These are phyloP conservation scores for Pseudofabraea citricarpa DNA, from an alignment of 2,329 filamentous ascomycete species.

Conservation along the genomic window DNA sequence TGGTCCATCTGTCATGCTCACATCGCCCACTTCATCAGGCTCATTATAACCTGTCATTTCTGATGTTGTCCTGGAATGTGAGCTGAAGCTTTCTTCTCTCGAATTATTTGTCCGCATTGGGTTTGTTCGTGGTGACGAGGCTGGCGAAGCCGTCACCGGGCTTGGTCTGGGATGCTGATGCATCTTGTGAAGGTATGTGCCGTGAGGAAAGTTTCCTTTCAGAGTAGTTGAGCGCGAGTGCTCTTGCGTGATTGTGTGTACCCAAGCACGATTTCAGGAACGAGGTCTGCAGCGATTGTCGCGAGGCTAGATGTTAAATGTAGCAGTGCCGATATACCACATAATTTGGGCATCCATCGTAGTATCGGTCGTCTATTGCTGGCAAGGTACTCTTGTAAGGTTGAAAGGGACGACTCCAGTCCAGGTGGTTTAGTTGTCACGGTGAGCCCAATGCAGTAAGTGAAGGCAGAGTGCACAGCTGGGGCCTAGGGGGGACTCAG, in stretches of 20 bases:
- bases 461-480: constrained; percentile 19
- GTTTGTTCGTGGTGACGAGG: constrained; percentile 67
- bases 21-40: constrained; percentile 39
- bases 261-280: too few species aligned
- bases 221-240: too few species aligned
- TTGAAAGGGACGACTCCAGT: constrained; percentile 6
- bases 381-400: constrained; percentile 5
- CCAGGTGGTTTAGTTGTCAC: constrained; percentile 6
- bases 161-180: constrained; percentile 83
- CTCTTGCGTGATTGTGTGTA: too few species aligned
- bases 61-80: constrained; percentile 32
- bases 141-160: constrained; percentile 68
- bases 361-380: constrained; percentile 9
- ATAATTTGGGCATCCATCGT: constrained; percentile 29
- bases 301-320: constrained; percentile 23
- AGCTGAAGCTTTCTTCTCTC: constrained; percentile 57
- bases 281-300: constrained; percentile 17
- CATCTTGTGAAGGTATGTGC: too few species aligned
- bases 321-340: constrained; percentile 23
- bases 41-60: constrained; percentile 46
- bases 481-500: constrained; percentile 20
- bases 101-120: constrained; percentile 68
- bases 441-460: constrained; percentile 18
- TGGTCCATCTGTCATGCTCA: constrained; percentile 38
- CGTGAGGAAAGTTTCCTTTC: too few species aligned